phyloP scores from a whole-genome alignment of 1,284 basidiomycete genomes.

The Ceratobasidium sp. region DNA sequence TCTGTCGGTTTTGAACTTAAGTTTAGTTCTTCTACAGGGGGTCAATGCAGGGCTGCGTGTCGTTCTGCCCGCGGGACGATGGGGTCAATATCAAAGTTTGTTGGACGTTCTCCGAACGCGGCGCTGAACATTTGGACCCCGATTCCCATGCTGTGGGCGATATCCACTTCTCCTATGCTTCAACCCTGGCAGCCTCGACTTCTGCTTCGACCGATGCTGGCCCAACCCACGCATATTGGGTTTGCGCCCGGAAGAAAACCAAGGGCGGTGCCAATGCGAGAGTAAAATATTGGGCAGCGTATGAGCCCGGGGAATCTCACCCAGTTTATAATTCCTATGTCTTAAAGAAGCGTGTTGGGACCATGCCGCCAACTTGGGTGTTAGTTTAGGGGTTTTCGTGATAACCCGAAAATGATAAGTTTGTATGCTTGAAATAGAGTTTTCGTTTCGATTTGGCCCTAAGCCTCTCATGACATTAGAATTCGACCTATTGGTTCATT shows the following conservation, averaged over 20 bases:
- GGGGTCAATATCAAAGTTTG: background rate
- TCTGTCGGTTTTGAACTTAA: background rate
- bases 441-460: background rate
- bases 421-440: background rate
- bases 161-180: background rate
- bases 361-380: background rate
- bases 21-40: background rate
- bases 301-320: conserved; percentile 9
- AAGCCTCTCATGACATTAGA: background rate
- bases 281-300: background rate
- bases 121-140: background rate
- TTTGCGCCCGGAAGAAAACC: background rate
- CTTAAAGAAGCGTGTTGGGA: background rate
- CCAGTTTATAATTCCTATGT: background rate
- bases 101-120: background rate
- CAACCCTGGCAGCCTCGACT: background rate
- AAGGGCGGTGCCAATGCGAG: background rate
- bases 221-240: background rate
- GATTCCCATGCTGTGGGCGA: background rate
- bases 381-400: background rate
- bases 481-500: background rate
- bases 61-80: background rate
- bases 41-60: background rate
- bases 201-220: background rate
- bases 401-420: background rate